Base-by-base conservation (phyloP, 345 rosid species). In the Schrenkiella parvula region DNA sequence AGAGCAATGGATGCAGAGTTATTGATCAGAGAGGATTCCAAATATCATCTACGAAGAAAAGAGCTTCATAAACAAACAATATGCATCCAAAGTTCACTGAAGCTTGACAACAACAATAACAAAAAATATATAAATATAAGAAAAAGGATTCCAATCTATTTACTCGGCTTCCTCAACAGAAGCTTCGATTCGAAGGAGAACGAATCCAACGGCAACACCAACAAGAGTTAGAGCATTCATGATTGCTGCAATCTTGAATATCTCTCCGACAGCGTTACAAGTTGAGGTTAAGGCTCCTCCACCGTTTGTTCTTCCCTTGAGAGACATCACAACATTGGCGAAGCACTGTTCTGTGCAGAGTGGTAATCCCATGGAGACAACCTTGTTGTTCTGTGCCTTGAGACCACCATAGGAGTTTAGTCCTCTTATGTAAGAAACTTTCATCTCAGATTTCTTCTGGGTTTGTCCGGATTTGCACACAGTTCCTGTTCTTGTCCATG, bases 201-300 rank as follows among this genome's bases (percentile, higher is more conserved):
- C 86, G 42, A 85, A 85, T 19, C 92, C 89, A 66, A 84, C 82
- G 0, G 89, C 88, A 43, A 85, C 87, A 53, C 89, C 88, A 64
- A 88, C 57, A 42, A 85, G 80, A 59, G 76, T 77, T 64, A 85
- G 85, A 15, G 78, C 92, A n/a, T 83, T 85, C 84, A 83, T 79
- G 44, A 80, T 79, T 0, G 89, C 87, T 13, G 86, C 91, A 29
- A 87, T 83, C 76, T 54, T 78, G 79, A 84, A 85, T 21, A 85
- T 87, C 84, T 85, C 89, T 5, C 64, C 84, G 0, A 72, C 78
- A 0, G 77, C 84, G n/a, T 76, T 67, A 84, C 88, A 84, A 5
- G 78, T 77, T 0, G 86, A 47, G 54, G 83, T 43, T 6, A 84
- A 68, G 0, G 83, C 88, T 46, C 87, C 85, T 0, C 85, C 76